Percentiles rank a stretch among this genome's conserved stretches.
Conservation (phyloP, 2,329 filamentous ascomycete species). For the Emydomyces testavorans region DNA sequence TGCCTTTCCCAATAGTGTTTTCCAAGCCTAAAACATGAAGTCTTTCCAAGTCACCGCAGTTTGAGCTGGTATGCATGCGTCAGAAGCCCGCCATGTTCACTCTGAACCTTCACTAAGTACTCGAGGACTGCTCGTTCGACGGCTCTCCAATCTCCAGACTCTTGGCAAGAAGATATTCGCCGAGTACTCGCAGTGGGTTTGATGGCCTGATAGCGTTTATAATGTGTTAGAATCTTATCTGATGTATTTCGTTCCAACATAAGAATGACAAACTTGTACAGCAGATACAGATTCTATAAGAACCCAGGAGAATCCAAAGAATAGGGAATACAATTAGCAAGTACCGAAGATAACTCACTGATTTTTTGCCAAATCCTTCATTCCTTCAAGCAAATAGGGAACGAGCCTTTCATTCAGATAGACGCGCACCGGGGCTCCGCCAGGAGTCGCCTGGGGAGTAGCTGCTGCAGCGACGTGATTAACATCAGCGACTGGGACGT, state of each 20-base stretch:
- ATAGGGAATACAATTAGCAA: no score
- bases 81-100: no score
- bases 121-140: conserved; percentile 10
- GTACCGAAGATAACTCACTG: no score
- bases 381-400: conserved; percentile 56
- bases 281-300: no score
- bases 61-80: neutral
- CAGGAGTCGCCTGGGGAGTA: conserved; percentile 38
- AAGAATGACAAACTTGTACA: neutral
- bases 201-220: conserved; percentile 41
- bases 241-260: neutral
- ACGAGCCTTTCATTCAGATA: conserved; percentile 64
- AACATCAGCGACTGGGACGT: neutral
- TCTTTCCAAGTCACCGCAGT: neutral
- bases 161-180: conserved; percentile 58
- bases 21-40: neutral
- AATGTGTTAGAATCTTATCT: neutral
- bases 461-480: conserved; percentile 2
- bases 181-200: conserved; percentile 57
- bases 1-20: no score
- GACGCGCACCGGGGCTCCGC: conserved; percentile 57
- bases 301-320: no score
- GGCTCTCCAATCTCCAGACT: conserved; percentile 52
- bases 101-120: conserved; percentile 1
- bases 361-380: conserved; percentile 60